Percentiles rank a stretch among this genome's conserved stretches.
Evolutionary conservation across 345 rosid genomes (phyloP).

Genomic region (Citrus medica): DNA sequence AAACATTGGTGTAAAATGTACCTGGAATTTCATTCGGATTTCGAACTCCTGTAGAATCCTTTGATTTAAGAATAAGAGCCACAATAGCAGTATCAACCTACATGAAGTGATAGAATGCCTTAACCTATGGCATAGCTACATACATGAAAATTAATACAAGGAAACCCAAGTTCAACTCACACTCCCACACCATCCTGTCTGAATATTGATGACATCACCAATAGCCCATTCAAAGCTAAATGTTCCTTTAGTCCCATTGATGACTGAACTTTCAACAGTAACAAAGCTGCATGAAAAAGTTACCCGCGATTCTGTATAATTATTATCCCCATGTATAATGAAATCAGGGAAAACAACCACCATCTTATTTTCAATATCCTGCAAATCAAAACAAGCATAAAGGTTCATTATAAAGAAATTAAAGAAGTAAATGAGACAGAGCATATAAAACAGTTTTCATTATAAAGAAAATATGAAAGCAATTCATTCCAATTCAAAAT

Average conservation of each 20-base stretch:
- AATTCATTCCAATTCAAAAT: neutral
- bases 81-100: constrained; percentile 69
- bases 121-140: constrained; percentile 6
- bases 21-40: constrained; percentile 44
- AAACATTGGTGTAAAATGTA: neutral
- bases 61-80: constrained; percentile 40
- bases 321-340: constrained; percentile 35
- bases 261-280: constrained; percentile 40
- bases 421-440: neutral
- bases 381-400: constrained; percentile 21
- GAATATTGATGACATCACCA: constrained; percentile 45
- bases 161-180: constrained; percentile 31
- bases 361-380: constrained; percentile 35
- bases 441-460: neutral
- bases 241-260: constrained; percentile 31
- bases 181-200: constrained; percentile 46
- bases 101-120: constrained; percentile 11
- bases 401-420: neutral
- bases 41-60: constrained; percentile 31
- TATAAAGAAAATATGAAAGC: neutral
- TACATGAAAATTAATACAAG: neutral
- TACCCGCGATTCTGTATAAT: constrained; percentile 42
- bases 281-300: constrained; percentile 43
- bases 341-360: constrained; percentile 54
- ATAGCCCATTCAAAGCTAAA: constrained; percentile 45